phyloP scores from a whole-genome alignment of 805 yeast species.

The Ogataea nitratoaversa region DNA sequence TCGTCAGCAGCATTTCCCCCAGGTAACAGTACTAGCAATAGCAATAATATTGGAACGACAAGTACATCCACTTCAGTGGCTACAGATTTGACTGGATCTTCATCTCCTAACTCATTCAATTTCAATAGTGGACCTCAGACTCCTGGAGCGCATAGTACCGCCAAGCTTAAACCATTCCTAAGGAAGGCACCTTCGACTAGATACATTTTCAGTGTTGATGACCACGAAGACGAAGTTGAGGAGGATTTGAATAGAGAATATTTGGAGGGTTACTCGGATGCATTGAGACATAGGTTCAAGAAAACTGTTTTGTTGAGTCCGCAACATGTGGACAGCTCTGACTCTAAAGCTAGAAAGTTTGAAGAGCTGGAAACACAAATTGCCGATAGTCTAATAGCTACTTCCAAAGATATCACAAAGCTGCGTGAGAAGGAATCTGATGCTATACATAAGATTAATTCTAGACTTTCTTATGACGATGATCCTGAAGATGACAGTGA shows the following conservation, averaged over 20 bases:
- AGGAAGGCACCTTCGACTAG: constrained; percentile 28
- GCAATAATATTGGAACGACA: constrained; percentile 1
- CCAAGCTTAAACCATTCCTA: constrained; percentile 21
- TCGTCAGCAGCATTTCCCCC: neutral
- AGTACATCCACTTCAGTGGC: constrained; percentile 2
- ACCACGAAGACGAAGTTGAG: constrained; percentile 69
- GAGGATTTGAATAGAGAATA: constrained; percentile 56
- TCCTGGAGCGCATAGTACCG: constrained; percentile 2
- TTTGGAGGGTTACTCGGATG: constrained; percentile 71
- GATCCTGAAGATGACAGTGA: constrained; percentile 11
- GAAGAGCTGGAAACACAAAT: constrained; percentile 28
- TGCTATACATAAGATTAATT: constrained; percentile 13
- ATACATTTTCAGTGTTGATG: constrained; percentile 72
- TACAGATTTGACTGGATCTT: constrained; percentile 3
- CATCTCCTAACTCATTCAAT: constrained; percentile 13
- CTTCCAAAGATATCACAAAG: constrained; percentile 22
- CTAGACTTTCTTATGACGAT: constrained; percentile 10
- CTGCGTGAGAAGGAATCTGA: constrained; percentile 29
- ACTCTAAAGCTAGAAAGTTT: constrained; percentile 11
- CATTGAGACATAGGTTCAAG: constrained; percentile 46
- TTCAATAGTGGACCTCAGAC: constrained; percentile 11
- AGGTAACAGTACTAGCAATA: neutral
- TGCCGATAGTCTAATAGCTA: constrained; percentile 18
- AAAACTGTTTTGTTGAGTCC: constrained; percentile 13
- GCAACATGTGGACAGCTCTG: constrained; percentile 1